These are phyloP conservation scores for Ustilago bromivora DNA, from an alignment of 1,284 basidiomycete genomes.

Conservation along the genomic window DNA sequence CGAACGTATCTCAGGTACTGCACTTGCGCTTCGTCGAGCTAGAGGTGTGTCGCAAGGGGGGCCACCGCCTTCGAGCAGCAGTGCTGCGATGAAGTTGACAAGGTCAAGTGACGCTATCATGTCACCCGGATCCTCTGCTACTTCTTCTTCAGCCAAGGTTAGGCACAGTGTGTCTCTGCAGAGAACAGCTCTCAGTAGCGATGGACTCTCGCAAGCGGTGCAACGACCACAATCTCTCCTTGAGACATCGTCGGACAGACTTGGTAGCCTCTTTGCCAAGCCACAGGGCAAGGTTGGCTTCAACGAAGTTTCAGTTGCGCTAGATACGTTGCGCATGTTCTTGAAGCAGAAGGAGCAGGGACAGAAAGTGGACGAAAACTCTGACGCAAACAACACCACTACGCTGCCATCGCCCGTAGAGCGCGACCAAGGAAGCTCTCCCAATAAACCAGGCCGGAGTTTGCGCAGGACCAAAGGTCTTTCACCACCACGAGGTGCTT, in stretches of 20 bases:
- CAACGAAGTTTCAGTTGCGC: slow-evolving; percentile 26
- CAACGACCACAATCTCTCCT: slow-evolving; percentile 27
- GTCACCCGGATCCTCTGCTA: not conserved
- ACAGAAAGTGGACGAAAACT: not conserved
- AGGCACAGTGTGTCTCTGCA: slow-evolving; percentile 15
- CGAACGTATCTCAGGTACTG: slow-evolving; percentile 16
- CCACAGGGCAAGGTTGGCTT: slow-evolving; percentile 18
- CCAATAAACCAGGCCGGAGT: slow-evolving; percentile 14
- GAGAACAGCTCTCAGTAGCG: slow-evolving; percentile 9
- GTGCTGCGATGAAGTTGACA: slow-evolving; percentile 25
- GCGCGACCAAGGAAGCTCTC: not conserved
- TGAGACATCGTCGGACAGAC: not conserved
- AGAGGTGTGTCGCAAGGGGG: slow-evolving; percentile 26
- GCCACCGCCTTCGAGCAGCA: not conserved
- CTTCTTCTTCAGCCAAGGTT: not conserved
- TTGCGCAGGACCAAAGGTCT: slow-evolving; percentile 23
- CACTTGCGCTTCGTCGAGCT: slow-evolving; percentile 28
- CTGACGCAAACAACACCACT: not conserved
- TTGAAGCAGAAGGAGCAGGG: slow-evolving; percentile 24
- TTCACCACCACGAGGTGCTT: slow-evolving; percentile 24
- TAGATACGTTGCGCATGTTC: slow-evolving; percentile 31
- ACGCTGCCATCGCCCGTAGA: not conserved
- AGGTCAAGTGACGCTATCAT: slow-evolving; percentile 25
- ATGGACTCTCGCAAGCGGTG: not conserved
- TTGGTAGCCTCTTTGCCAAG: not conserved